phyloP scores from a whole-genome alignment of 805 yeast species.

The Zygosaccharomyces rouxii region DNA sequence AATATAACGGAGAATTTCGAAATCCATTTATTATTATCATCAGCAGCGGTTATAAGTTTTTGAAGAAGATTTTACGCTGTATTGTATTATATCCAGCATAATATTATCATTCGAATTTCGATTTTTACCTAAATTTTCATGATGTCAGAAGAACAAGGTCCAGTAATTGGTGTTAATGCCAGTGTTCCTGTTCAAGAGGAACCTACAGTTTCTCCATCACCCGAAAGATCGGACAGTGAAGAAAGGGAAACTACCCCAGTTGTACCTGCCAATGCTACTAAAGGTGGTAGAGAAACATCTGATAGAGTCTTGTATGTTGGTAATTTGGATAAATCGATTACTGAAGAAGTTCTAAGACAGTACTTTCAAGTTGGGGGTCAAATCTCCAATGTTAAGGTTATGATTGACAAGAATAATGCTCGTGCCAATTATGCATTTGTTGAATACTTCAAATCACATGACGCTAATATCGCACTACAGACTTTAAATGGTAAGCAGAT shows the following conservation, averaged over 20 bases:
- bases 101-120: background rate
- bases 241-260: slow-evolving; percentile 23
- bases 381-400: slow-evolving; percentile 60
- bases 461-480: slow-evolving; percentile 60
- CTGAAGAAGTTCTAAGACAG: slow-evolving; percentile 59
- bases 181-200: background rate
- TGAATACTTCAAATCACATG: slow-evolving; percentile 55
- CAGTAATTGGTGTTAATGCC: background rate
- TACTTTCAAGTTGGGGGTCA: slow-evolving; percentile 59
- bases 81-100: background rate
- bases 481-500: slow-evolving; percentile 56
- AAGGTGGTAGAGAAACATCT: slow-evolving; percentile 80
- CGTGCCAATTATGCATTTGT: slow-evolving; percentile 82
- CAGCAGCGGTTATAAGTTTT: background rate
- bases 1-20: background rate
- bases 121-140: background rate
- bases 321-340: slow-evolving; percentile 57
- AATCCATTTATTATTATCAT: background rate
- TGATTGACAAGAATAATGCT: slow-evolving; percentile 68
- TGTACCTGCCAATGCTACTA: slow-evolving; percentile 63
- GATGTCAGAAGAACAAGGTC: slow-evolving; percentile 4
- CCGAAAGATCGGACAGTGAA: slow-evolving; percentile 4
- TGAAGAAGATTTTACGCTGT: background rate
- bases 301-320: slow-evolving; percentile 74
- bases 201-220: background rate